Percentiles rank a stretch among this genome's conserved stretches.
Evolutionary conservation across 1,284 basidiomycete species (phyloP).

Genomic region (Tremellales sp.): DNA sequence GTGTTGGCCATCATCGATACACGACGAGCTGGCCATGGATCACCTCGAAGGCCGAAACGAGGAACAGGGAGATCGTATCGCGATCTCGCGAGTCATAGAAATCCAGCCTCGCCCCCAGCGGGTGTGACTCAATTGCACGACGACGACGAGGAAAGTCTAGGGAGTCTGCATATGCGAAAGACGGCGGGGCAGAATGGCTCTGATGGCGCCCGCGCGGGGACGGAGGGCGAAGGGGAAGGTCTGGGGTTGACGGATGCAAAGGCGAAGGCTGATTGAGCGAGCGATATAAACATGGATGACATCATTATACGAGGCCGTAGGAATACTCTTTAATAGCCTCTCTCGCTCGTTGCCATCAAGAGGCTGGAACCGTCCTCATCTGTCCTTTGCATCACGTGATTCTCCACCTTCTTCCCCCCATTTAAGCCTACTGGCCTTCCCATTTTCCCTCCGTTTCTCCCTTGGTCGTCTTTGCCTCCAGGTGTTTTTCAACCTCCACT

Average conservation of each 20-base stretch:
- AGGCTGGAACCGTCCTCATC: too few species aligned
- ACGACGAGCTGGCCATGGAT: conserved; percentile 23
- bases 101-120: conserved; percentile 1
- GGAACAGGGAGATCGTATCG: conserved; percentile 33
- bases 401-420: too few species aligned
- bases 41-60: conserved; percentile 26
- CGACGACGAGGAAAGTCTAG: background rate
- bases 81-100: conserved; percentile 19
- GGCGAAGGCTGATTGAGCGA: background rate
- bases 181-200: background rate
- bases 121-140: too few species aligned
- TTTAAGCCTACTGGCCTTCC: too few species aligned
- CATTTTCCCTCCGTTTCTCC: too few species aligned
- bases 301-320: too few species aligned
- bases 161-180: background rate
- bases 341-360: too few species aligned
- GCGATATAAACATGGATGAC: too few species aligned
- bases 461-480: too few species aligned
- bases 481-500: conserved; percentile 2
- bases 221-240: background rate
- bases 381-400: too few species aligned
- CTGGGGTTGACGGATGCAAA: background rate
- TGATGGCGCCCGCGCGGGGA: too few species aligned
- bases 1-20: conserved; percentile 45
- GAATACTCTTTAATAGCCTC: too few species aligned